Conservation (phyloP, 192 early-diverging fungal genomes). For the Rhizophagus sp. region DNA sequence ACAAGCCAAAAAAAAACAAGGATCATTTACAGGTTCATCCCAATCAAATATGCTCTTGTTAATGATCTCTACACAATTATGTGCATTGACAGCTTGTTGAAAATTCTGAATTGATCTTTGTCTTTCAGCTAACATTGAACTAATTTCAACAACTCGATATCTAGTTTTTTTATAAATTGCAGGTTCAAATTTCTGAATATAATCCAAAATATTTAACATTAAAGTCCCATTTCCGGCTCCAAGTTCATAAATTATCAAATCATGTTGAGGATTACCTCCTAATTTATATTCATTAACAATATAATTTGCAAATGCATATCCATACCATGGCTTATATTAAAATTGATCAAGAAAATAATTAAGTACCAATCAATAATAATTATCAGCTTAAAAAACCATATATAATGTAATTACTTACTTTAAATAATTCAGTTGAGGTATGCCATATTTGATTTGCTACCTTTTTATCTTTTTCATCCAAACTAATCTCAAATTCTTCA, state of each 20-base stretch:
- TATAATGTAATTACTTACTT: constrained; percentile 41
- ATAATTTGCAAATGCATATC: constrained; percentile 87
- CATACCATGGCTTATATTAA: constrained; percentile 78
- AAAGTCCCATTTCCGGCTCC: constrained; percentile 97
- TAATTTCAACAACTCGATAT: constrained; percentile 95
- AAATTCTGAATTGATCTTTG: constrained; percentile 59
- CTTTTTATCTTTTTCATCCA: constrained; percentile 58
- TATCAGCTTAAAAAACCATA: not conserved
- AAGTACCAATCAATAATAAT: not conserved
- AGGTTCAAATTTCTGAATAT: constrained; percentile 74
- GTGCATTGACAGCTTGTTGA: constrained; percentile 41
- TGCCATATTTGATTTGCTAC: constrained; percentile 94
- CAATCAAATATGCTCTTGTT: constrained; percentile 95
- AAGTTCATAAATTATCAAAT: constrained; percentile 91
- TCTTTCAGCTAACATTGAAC: constrained; percentile 71
- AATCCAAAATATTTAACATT: constrained; percentile 92
- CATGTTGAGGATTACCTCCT: constrained; percentile 55
- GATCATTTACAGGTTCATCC: constrained; percentile 63
- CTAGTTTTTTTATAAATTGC: constrained; percentile 74
- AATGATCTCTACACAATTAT: constrained; percentile 73
- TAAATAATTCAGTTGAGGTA: constrained; percentile 95
- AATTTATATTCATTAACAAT: constrained; percentile 78
- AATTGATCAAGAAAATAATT: not conserved
- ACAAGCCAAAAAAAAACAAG: constrained; percentile 94
- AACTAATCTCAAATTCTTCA: constrained; percentile 74